Base-by-base conservation (phyloP, 1,139 yeast species). In the Candida gigantensis region DNA sequence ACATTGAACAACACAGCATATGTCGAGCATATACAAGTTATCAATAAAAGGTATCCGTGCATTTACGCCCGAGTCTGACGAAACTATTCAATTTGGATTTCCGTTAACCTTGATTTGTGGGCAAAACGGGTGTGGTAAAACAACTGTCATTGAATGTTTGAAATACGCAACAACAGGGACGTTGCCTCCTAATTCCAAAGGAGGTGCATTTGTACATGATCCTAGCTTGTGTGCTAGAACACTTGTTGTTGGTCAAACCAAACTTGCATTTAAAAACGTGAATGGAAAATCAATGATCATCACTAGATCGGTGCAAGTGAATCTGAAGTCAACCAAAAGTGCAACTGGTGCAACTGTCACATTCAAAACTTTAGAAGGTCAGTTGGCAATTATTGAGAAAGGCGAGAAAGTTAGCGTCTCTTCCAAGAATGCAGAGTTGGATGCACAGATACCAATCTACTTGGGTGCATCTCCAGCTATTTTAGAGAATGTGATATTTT, bases 51-150 rank as follows among this genome's bases (percentile, higher is more conserved):
- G 99, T 23, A 79, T 94, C 5, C 69, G 99, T 32, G 89, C 97
- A 0, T 94, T 92, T 55, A 94, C 86, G 47, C 83, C 88, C 12
- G 81, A 82, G 45, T 78, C 80, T 33, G 74, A 87, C 19, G 97
- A 92, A 53, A 84, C 90, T 2, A 88, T 94, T 43, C 88, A 86
- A 53, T 94, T 94, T 60, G 92, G 92, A 8, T 78, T 79, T 32
- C 99, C 99, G 0, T 63, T 94, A 52, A 94, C 98, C 0, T 69
- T 94, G 38, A 92, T 94, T 41, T 96, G 95, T 34, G 99, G 99
- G 1, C 88, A 86, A 42, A 94, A 94, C 62, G 99, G 98, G 28
- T 84, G 96, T 26, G 99, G 99, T n/a, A 94, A 94, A 58, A 94
- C 99, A 44, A 90, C 98, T 1, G 83, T 94, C 37, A 94, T 94